Evolutionary conservation across 2,329 filamentous ascomycete species (phyloP), one percentile per base, ranked within the genome.

Genomic region (Cladophialophora carrionii): DNA sequence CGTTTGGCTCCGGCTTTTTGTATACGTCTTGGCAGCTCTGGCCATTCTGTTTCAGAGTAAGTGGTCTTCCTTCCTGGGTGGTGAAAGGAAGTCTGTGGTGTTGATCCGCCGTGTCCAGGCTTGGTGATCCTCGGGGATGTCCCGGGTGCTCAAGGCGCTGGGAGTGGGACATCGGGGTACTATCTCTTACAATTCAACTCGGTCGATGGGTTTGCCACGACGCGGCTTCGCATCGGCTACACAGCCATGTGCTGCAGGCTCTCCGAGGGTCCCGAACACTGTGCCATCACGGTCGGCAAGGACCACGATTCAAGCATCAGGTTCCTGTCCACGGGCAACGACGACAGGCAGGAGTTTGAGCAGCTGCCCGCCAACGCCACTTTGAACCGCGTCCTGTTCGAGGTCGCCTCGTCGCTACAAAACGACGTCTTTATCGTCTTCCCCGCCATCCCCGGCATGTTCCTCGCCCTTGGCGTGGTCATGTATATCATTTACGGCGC

Each of bases 261-360:
- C n/a, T 62, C 61, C 5, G 31, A 46, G 12, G 51, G 54, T 2
- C 41, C 61, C 5, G 61, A 62, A 17, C 61, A 62, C 41, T 62
- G 61, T n/a, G 61, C 53, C 61, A 54, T 62, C 41, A 62, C 61
- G 5, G 61, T 62, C 20, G 61, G 61, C 37, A 62, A 62, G 43
- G 61, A 62, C n/a, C 34, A 56, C 24, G 37, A 26, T 2, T 17
- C 34, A 2, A 41, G 2, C 34, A 41, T 41, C 34, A 12, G 34
- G 14, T 41, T 5, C 34, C 14, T 41, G 34, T 41, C 34, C 7
- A 41, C 34, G 4, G 34, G 34, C 14, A 41, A 41, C 34, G 7
- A 41, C 34, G 6, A 41, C 34, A 17, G 6, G 34, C 14, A 41
- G 34, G 14, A 17, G 2, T 41, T 41, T 5, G 14, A 5, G 34